phyloP scores from a whole-genome alignment of 1,139 yeast species.

The Hyphopichia pseudoburtonii region DNA sequence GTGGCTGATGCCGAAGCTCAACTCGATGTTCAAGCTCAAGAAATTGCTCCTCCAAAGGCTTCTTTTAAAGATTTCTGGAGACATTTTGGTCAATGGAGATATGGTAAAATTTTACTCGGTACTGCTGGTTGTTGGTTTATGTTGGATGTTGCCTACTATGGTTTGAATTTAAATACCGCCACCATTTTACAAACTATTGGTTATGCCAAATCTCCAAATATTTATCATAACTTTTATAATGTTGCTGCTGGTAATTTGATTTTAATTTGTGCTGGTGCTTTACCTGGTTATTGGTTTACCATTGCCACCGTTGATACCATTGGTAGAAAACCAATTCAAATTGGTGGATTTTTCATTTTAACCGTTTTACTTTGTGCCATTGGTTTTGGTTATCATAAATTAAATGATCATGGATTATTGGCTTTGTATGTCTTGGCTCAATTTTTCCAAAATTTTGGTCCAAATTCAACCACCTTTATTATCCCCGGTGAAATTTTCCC shows the following conservation, averaged over 20 bases:
- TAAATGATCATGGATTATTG: constrained; percentile 61
- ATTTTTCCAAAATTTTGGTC: constrained; percentile 89
- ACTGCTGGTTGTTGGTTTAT: constrained; percentile 97
- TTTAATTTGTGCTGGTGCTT: constrained; percentile 85
- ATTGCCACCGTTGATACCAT: constrained; percentile 73
- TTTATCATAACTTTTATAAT: constrained; percentile 66
- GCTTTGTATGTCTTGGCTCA: constrained; percentile 76
- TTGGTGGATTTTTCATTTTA: constrained; percentile 68
- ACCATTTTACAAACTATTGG: constrained; percentile 83
- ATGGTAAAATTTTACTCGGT: constrained; percentile 81
- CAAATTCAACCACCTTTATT: constrained; percentile 93
- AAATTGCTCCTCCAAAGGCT: constrained; percentile 56
- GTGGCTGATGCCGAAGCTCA: constrained; percentile 59
- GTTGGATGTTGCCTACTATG: constrained; percentile 94
- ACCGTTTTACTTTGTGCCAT: constrained; percentile 68
- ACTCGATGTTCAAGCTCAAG: constrained; percentile 47
- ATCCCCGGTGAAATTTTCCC: constrained; percentile 98
- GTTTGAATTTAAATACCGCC: constrained; percentile 79
- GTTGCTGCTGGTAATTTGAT: constrained; percentile 87
- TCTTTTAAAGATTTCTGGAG: constrained; percentile 57
- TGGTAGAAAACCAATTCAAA: constrained; percentile 82
- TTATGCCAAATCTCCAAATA: constrained; percentile 61
- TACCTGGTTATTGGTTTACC: constrained; percentile 87
- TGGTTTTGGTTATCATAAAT: constrained; percentile 76
- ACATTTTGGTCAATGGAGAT: constrained; percentile 87